phyloP scores from a whole-genome alignment of 192 early-diverging fungal genomes.

The Rhizophagus prolifer region DNA sequence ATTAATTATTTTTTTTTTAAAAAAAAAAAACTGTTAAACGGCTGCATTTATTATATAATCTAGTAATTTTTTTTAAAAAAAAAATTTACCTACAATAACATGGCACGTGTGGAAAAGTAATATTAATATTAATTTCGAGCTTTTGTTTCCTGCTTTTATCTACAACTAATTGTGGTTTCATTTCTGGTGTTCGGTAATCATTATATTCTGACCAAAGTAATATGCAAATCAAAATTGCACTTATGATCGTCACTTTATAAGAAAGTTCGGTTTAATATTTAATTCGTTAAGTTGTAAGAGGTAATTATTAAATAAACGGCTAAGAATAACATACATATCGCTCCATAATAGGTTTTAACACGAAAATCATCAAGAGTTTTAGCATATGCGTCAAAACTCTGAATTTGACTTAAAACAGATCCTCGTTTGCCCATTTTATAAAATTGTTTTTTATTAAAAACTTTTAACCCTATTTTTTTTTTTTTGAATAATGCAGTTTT shows the following conservation, averaged over 20 bases:
- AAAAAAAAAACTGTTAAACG: neutral
- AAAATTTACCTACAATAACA: slow-evolving; percentile 67
- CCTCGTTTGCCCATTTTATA: slow-evolving; percentile 27
- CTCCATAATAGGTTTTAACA: slow-evolving; percentile 77
- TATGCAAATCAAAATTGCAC: slow-evolving; percentile 67
- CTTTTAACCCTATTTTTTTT: too few species aligned
- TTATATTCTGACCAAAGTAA: slow-evolving; percentile 82
- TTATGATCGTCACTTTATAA: slow-evolving; percentile 73
- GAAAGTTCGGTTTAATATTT: neutral
- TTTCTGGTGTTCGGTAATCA: slow-evolving; percentile 68
- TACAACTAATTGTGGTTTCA: slow-evolving; percentile 77
- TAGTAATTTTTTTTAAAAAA: neutral
- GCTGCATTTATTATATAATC: neutral
- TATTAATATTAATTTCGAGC: slow-evolving; percentile 85
- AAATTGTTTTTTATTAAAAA: too few species aligned
- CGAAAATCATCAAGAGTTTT: slow-evolving; percentile 97
- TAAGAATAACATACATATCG: slow-evolving; percentile 48
- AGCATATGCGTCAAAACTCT: slow-evolving; percentile 84
- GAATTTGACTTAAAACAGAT: slow-evolving; percentile 53
- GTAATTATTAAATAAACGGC: slow-evolving; percentile 41
- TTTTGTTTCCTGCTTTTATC: slow-evolving; percentile 85
- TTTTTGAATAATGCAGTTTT: too few species aligned
- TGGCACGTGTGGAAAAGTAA: slow-evolving; percentile 89
- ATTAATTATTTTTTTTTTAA: slow-evolving; percentile 35
- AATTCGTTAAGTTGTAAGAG: neutral